Base-by-base conservation (phyloP, 108 stramenopile species). In the Bacterosira constricta region DNA sequence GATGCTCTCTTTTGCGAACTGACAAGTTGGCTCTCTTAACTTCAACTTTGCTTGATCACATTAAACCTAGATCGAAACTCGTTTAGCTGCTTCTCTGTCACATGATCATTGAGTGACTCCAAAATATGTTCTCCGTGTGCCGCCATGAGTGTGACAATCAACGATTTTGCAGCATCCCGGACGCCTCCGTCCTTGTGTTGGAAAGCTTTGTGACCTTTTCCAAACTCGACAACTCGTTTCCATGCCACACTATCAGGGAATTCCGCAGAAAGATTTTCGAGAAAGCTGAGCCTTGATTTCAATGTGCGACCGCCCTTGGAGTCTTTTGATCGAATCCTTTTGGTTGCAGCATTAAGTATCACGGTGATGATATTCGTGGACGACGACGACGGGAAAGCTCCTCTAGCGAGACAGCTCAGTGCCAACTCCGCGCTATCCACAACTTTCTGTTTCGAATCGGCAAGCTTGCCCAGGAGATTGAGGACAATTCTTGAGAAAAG, bases 101-200 rank as follows among this genome's bases (percentile, higher is more conserved):
- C 31, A 27, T 61, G 15, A 21, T 77, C 68, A 38, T 69, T 62
- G 31, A 72, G 20, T n/a, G 57, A 68, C 39, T 62, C 45, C 45
- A 80, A 80, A 2, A 73, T 56, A 1, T 26, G 6, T 1, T 73
- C 36, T 0, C 79, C 79, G 26, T 73, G 79, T 26, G 73, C 73
- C 57, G 53, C 37, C 76, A 77, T 73, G 1, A 80, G 67, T 27
- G 72, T 80, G 0, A 80, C 9, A 11, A 69, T 47, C 27, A 73
- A 17, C 1, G 67, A 73, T 31, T 69, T 80, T 11, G 65, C 67
- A 4, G 61, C 38, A 31, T 80, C 79, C 49, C 79, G 60, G 3
- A 80, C 79, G 13, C 66, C 66, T 52, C 47, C 66, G 31, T 80
- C 79, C 59, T 63, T 69, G 67, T 80, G 71, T 10, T 79, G 58